A percentile compares a stretch with the other conserved stretches of the same genome.
These are phyloP conservation scores for Fusarium verticillioides DNA, from an alignment of 2,329 filamentous ascomycete genomes.

Conservation along the genomic window DNA sequence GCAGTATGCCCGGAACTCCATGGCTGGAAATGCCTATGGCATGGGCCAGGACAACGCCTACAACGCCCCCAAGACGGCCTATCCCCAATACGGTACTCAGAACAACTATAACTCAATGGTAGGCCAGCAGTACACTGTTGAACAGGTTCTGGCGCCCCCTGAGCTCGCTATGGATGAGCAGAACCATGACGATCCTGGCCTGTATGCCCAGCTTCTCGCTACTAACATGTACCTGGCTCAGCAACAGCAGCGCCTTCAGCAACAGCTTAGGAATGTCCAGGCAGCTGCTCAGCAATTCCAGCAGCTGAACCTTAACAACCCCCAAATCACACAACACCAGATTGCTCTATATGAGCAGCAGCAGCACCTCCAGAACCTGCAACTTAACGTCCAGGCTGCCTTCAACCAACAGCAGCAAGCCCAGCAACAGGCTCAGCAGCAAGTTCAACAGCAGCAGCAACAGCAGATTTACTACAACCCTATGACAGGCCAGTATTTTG, in stretches of 20 bases:
- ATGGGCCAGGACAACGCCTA: constrained; percentile 57
- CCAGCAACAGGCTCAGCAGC: constrained; percentile 57
- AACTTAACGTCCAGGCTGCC: constrained; percentile 52
- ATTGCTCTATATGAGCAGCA: constrained; percentile 59
- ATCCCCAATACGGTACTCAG: constrained; percentile 59
- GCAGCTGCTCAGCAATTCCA: constrained; percentile 86
- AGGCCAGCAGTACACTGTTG: constrained; percentile 75
- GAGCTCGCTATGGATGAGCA: constrained; percentile 79
- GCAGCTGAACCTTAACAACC: constrained; percentile 73
- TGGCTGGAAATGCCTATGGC: constrained; percentile 57
- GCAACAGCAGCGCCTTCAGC: constrained; percentile 93
- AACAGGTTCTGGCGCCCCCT: constrained; percentile 88
- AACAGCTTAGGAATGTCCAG: constrained; percentile 88
- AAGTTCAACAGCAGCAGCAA: constrained; percentile 66
- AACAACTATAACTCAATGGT: constrained; percentile 49
- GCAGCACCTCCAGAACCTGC: constrained; percentile 54
- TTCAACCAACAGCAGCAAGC: constrained; percentile 56
- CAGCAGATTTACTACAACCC: constrained; percentile 89
- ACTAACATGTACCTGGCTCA: constrained; percentile 93
- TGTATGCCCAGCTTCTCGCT: constrained; percentile 89
- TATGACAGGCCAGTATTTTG: constrained; percentile 84
- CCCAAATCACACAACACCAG: constrained; percentile 60
- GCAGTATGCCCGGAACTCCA: constrained; percentile 58
- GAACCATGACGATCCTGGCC: constrained; percentile 79
- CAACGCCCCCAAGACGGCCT: constrained; percentile 67